Conservation (phyloP, 768 basidiomycete genomes). For the Amanita fuliginea region DNA sequence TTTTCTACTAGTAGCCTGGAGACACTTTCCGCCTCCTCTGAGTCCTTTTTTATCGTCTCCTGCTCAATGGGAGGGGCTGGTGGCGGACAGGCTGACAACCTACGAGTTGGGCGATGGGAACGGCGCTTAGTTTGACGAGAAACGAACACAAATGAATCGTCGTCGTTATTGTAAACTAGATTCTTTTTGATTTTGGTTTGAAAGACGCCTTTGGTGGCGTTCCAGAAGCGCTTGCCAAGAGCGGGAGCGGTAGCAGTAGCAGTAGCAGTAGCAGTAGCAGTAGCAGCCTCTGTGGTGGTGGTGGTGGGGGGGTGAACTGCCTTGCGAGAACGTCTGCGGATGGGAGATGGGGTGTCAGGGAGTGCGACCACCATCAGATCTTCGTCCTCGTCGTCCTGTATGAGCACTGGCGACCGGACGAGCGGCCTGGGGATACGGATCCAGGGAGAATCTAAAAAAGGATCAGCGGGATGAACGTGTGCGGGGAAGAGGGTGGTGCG, state of each 20-base stretch:
- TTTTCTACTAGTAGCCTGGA: no score
- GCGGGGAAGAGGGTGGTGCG: no score
- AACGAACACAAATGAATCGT: background rate
- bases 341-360: background rate
- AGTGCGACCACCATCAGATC: no score
- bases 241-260: no score
- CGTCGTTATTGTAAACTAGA: background rate
- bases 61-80: background rate
- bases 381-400: no score
- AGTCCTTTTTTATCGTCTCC: background rate
- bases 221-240: background rate
- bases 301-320: no score
- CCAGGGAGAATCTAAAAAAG: background rate
- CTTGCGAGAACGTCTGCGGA: no score
- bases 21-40: background rate
- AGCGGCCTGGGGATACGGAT: background rate
- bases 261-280: no score
- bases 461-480: background rate
- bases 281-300: no score
- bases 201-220: background rate
- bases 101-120: no score
- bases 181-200: background rate
- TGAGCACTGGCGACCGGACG: background rate
- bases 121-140: background rate
- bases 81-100: background rate